Conservation (phyloP, 345 rosid genomes). For the Bruguiera sexangula region DNA sequence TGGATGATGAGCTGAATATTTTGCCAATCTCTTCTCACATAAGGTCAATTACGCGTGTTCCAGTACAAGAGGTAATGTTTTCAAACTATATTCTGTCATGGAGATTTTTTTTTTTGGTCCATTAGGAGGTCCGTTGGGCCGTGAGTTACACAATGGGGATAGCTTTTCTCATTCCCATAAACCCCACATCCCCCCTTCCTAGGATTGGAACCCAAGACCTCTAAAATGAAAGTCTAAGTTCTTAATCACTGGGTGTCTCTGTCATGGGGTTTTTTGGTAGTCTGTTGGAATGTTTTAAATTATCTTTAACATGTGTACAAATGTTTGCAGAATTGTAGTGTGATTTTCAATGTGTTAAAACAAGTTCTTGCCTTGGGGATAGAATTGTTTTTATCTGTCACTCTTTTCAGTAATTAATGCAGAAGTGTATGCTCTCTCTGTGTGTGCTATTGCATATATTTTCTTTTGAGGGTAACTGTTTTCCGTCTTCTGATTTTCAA, state of each 20-base stretch:
- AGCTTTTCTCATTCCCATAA: too few relatives aligned
- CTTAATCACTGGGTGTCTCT: too few relatives aligned
- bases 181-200: too few relatives aligned
- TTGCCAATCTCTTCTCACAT: constrained; percentile 94
- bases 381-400: neutral
- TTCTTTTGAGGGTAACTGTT: neutral
- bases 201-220: too few relatives aligned
- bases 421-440: too few relatives aligned
- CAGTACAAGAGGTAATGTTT: constrained; percentile 52
- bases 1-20: constrained; percentile 96
- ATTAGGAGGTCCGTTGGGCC: too few relatives aligned
- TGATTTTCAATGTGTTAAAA: neutral
- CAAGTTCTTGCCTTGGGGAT: neutral
- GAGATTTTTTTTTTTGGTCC: too few relatives aligned
- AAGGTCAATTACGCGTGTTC: constrained; percentile 59
- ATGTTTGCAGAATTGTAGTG: neutral
- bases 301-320: neutral
- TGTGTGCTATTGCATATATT: neutral
- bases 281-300: too few relatives aligned
- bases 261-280: too few relatives aligned
- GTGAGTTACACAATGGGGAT: too few relatives aligned
- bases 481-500: constrained; percentile 2
- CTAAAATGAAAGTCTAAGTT: too few relatives aligned
- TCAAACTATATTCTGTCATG: too few relatives aligned
- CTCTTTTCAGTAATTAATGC: constrained; percentile 1